Evolutionary conservation across 441 rosid genomes (phyloP), one percentile per base, ranked within the genome.

Genomic region (Croton setiger): DNA sequence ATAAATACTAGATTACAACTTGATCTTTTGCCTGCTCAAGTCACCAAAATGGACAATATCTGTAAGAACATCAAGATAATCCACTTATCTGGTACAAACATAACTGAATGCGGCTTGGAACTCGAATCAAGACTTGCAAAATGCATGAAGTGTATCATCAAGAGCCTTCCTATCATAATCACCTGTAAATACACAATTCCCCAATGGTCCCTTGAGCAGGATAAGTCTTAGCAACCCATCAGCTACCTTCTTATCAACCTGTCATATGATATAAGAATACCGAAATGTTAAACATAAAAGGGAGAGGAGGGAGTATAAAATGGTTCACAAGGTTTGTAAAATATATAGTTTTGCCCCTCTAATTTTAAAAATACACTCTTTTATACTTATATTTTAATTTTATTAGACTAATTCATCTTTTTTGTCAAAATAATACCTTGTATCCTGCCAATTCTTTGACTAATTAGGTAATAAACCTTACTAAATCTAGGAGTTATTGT

Each of bases 171-270:
- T 83, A 71, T 92, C 95, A 69, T 92, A 92, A 71, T 90, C 97
- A 14, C 98, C 97, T 0, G 99, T 88, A 84, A 95, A 92, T 36
- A 92, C 95, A 64, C 97, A 95, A 70, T 86, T 90, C 69, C 97
- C 96, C 7, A 92, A 83, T 59, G 95, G 88, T 37, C 98, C 99
- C 84, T 92, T 87, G 56, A 95, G 82, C 68, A 95, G 95, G 78
- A 95, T 90, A 64, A 95, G 96, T 86, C 97, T 84, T 67, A 92
- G 83, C 56, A 90, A 68, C 62, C 99, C 98, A 69, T 95, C 99
- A 3, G 97, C 98, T 14, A 95, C 99, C 84, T 92, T 95, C 87
- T 95, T 95, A 83, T 95, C 99, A 47, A 92, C 98, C 99, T 92
- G 83, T 67, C 72, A 53, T 52, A 47, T 58, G 47, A n/a, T n/a